Evolutionary conservation across 2,329 filamentous ascomycete genomes (phyloP).

Genomic region (Diaporthe sp.): DNA sequence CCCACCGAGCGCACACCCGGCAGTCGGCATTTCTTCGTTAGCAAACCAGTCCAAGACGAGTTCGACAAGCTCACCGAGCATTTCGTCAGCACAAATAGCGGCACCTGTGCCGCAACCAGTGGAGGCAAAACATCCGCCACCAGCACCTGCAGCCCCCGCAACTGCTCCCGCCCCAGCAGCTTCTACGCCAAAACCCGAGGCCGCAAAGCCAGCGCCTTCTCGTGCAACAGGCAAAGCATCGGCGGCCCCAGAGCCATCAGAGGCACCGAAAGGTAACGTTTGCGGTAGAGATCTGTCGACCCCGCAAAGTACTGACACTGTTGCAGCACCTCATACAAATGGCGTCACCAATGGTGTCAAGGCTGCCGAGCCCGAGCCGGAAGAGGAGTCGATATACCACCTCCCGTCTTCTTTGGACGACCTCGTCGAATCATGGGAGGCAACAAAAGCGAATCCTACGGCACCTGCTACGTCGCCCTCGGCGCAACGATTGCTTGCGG

Average conservation of each 20-base stretch:
- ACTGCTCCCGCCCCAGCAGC: conserved; percentile 45
- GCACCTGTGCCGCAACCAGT: conserved; percentile 50
- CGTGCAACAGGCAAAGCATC: conserved; percentile 61
- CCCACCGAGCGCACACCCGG: conserved; percentile 74
- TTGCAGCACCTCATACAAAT: conserved; percentile 60
- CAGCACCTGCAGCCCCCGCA: conserved; percentile 47
- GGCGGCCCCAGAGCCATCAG: conserved; percentile 55
- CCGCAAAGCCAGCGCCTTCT: conserved; percentile 50
- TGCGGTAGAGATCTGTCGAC: conserved; percentile 8
- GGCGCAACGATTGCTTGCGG: conserved; percentile 79
- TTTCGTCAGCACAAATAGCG: conserved; percentile 60
- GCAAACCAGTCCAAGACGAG: conserved; percentile 69
- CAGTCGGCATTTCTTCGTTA: conserved; percentile 58
- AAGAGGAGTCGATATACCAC: conserved; percentile 91
- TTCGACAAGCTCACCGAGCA: conserved; percentile 67
- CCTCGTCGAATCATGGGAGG: conserved; percentile 90
- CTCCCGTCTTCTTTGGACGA: conserved; percentile 90
- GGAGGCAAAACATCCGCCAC: conserved; percentile 49
- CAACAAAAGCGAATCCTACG: conserved; percentile 77
- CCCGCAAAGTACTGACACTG: conserved; percentile 41
- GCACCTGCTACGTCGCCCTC: conserved; percentile 70
- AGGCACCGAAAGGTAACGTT: conserved; percentile 58
- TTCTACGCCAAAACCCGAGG: conserved; percentile 47
- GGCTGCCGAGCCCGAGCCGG: conserved; percentile 56
- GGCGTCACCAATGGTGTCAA: conserved; percentile 66